Percentiles rank a stretch among this genome's conserved stretches.
Evolutionary conservation across 2,329 filamentous ascomycete species (phyloP).

Genomic region (Xylogone sp.): DNA sequence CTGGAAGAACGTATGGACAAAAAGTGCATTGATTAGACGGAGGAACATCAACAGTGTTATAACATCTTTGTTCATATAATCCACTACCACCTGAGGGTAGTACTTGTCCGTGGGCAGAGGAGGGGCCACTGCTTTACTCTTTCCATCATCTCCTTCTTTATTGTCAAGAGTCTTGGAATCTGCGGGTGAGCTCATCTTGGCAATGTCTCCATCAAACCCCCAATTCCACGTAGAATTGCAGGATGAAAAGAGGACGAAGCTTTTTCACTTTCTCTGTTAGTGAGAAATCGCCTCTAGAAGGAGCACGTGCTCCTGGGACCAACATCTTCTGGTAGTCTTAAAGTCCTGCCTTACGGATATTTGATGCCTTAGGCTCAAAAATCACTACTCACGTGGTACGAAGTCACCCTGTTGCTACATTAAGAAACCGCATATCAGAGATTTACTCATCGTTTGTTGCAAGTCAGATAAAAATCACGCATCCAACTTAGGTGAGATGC

Average conservation of each 20-base stretch:
- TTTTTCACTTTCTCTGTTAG: not conserved
- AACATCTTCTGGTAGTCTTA: not conserved
- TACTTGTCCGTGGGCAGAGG: slow-evolving; percentile 11
- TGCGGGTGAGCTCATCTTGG: slow-evolving; percentile 6
- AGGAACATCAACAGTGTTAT: slow-evolving; percentile 51
- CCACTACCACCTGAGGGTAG: slow-evolving; percentile 21
- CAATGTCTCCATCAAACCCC: not conserved
- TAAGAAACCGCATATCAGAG: too few relatives aligned
- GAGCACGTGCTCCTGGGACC: not conserved
- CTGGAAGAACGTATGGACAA: slow-evolving; percentile 88
- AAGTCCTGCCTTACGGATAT: not conserved
- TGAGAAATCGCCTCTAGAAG: not conserved
- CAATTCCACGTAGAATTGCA: not conserved
- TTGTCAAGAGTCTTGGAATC: not conserved
- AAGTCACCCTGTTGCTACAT: too few relatives aligned
- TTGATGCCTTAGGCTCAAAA: not conserved
- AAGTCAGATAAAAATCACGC: not conserved
- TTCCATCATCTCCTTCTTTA: not conserved
- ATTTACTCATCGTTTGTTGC: not conserved
- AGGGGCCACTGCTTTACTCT: not conserved
- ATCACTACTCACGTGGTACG: too few relatives aligned
- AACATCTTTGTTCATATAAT: slow-evolving; percentile 23
- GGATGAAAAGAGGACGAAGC: not conserved
- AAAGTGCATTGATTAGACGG: slow-evolving; percentile 76
- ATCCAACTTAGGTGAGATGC: not conserved